A percentile compares a stretch with the other conserved stretches of the same genome.
phyloP scores from a whole-genome alignment of 805 yeast genomes.

The Saitoella complicata region DNA sequence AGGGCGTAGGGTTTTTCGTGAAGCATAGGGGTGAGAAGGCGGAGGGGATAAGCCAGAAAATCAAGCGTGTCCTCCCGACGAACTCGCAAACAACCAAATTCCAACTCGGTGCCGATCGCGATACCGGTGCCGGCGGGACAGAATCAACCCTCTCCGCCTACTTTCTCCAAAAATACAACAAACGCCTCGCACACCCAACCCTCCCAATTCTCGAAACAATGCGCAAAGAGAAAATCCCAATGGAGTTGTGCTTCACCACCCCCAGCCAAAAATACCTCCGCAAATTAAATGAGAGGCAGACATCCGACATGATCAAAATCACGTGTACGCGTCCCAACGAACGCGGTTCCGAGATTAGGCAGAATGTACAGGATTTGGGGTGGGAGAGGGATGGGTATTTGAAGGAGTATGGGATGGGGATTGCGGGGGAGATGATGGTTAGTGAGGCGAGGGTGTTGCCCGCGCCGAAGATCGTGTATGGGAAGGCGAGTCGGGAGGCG shows the following conservation, averaged over 20 bases:
- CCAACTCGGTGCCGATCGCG: background rate
- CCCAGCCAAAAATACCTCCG: conserved; percentile 21
- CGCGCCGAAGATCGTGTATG: conserved; percentile 13
- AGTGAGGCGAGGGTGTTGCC: conserved; percentile 20
- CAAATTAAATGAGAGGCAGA: conserved; percentile 17
- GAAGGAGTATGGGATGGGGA: conserved; percentile 7
- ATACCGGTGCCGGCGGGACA: conserved; percentile 13
- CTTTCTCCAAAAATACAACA: conserved; percentile 15
- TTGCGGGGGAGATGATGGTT: conserved; percentile 12
- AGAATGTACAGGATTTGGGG: conserved; percentile 12
- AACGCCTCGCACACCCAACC: conserved; percentile 16
- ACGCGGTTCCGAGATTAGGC: conserved; percentile 18
- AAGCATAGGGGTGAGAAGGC: conserved; percentile 12
- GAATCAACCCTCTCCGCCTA: conserved; percentile 17
- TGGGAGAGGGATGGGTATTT: conserved; percentile 9
- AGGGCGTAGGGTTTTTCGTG: conserved; percentile 16
- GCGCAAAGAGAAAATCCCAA: conserved; percentile 15
- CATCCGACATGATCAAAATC: conserved; percentile 18
- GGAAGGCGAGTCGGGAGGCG: conserved; percentile 5
- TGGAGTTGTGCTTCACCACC: conserved; percentile 17
- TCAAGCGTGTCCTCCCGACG: background rate
- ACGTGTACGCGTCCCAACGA: conserved; percentile 20
- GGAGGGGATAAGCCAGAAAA: background rate
- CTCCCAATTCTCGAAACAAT: conserved; percentile 16
- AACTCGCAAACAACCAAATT: background rate